phyloP scores from a whole-genome alignment of 805 yeast species.

The Blastobotrys robertii region DNA sequence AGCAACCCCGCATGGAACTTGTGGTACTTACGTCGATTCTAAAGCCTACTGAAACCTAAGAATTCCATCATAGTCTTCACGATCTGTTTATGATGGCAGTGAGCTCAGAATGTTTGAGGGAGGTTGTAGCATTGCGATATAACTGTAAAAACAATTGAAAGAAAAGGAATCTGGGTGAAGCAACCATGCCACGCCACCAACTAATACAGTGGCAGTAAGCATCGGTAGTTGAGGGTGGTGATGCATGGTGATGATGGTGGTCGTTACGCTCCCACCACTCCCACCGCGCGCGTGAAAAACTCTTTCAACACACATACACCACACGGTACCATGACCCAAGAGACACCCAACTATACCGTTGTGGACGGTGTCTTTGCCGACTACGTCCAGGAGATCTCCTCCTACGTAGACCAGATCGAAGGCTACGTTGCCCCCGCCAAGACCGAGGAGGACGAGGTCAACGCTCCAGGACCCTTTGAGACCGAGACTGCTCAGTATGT shows the following conservation, averaged over 20 bases:
- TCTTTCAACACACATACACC: too few relatives aligned
- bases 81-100: not conserved
- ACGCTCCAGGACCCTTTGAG: conserved; percentile 9
- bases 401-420: conserved; percentile 27
- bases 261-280: too few relatives aligned
- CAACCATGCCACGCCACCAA: too few relatives aligned
- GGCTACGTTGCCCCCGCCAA: conserved; percentile 15
- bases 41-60: too few relatives aligned
- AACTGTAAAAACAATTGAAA: not conserved
- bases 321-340: too few relatives aligned
- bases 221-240: too few relatives aligned
- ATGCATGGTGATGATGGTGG: too few relatives aligned
- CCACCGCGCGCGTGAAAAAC: too few relatives aligned
- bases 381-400: conserved; percentile 28
- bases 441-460: conserved; percentile 10
- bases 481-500: conserved; percentile 17
- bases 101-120: not conserved
- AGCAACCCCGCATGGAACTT: too few relatives aligned
- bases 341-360: conserved; percentile 22
- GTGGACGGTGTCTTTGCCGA: conserved; percentile 31
- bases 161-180: not conserved
- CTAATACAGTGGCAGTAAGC: too few relatives aligned
- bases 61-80: too few relatives aligned
- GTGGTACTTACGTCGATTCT: too few relatives aligned
- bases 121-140: not conserved